Conservation (phyloP, 2,329 filamentous ascomycete species). For the Colletotrichum paranaense region DNA sequence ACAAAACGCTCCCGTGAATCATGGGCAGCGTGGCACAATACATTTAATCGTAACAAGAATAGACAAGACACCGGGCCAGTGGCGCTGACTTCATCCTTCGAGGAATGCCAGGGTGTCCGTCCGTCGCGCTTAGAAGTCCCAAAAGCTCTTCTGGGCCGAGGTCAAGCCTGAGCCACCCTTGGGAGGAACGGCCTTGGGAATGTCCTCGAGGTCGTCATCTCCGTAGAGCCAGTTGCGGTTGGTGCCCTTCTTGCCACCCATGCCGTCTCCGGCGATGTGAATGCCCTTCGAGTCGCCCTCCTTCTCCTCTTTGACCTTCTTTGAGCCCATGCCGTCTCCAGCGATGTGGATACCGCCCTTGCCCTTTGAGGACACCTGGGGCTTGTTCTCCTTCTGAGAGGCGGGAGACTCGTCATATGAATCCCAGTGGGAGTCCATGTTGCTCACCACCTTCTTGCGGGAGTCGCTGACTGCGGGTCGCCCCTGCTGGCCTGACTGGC, state of each 20-base stretch:
- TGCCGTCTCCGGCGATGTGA: constrained; percentile 70
- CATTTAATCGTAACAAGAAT: constrained; percentile 42
- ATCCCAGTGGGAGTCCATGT: constrained; percentile 76
- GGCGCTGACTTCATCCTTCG: background rate
- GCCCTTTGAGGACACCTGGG: constrained; percentile 31
- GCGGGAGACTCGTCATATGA: constrained; percentile 65
- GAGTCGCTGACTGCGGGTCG: constrained; percentile 63
- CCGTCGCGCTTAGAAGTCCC: constrained; percentile 55
- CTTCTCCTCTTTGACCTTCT: constrained; percentile 52
- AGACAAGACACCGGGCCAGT: constrained; percentile 22
- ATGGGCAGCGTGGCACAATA: constrained; percentile 45
- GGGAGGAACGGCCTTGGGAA: constrained; percentile 48
- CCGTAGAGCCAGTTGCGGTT: constrained; percentile 69
- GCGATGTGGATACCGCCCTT: constrained; percentile 54
- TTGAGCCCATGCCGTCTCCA: constrained; percentile 75
- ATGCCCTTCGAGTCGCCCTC: constrained; percentile 47
- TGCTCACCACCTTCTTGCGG: constrained; percentile 76
- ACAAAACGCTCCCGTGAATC: constrained; percentile 44
- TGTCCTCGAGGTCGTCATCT: constrained; percentile 56
- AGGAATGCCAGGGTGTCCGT: constrained; percentile 12
- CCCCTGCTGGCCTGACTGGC: constrained; percentile 52
- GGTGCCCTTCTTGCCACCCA: constrained; percentile 70
- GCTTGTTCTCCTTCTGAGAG: constrained; percentile 63
- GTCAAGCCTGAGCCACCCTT: constrained; percentile 47
- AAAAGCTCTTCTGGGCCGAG: constrained; percentile 53